phyloP scores from a whole-genome alignment of 2,329 filamentous ascomycete species.

The Podosphaera leucotricha region DNA sequence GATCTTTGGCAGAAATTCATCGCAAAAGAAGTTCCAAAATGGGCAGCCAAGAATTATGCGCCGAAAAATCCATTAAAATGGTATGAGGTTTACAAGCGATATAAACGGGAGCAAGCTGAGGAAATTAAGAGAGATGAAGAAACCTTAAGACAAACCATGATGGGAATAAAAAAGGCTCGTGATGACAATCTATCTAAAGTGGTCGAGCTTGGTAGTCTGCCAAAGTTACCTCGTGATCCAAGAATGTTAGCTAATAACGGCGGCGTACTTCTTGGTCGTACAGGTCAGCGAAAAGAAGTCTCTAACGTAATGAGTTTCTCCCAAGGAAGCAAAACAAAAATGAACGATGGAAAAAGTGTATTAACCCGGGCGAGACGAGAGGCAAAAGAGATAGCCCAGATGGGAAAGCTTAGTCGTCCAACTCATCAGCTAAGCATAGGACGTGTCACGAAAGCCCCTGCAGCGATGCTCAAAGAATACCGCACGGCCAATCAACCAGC shows the following conservation, averaged over 20 bases:
- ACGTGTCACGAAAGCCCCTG: constrained; percentile 25
- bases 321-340: constrained; percentile 27
- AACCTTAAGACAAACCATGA: constrained; percentile 27
- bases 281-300: constrained; percentile 12
- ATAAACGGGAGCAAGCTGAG: constrained; percentile 33
- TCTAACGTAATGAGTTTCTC: constrained; percentile 21
- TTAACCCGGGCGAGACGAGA: constrained; percentile 33
- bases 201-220: constrained; percentile 25
- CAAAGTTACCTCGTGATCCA: constrained; percentile 19
- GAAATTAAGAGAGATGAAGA: constrained; percentile 33
- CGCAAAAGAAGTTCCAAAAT: constrained; percentile 46
- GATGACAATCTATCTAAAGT: constrained; percentile 33
- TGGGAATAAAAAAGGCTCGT: constrained; percentile 34
- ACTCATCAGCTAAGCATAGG: constrained; percentile 16
- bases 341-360: constrained; percentile 26
- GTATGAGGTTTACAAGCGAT: constrained; percentile 54
- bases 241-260: constrained; percentile 16
- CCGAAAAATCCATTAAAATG: constrained; percentile 47
- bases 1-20: constrained; percentile 68
- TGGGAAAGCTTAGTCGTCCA: constrained; percentile 23
- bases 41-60: constrained; percentile 34
- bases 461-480: constrained; percentile 29
- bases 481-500: constrained; percentile 20
- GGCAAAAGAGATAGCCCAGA: constrained; percentile 27
- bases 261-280: constrained; percentile 12